These are phyloP conservation scores for Talaromyces pinophilus DNA, from an alignment of 2,329 filamentous ascomycete species.

Conservation along the genomic window DNA sequence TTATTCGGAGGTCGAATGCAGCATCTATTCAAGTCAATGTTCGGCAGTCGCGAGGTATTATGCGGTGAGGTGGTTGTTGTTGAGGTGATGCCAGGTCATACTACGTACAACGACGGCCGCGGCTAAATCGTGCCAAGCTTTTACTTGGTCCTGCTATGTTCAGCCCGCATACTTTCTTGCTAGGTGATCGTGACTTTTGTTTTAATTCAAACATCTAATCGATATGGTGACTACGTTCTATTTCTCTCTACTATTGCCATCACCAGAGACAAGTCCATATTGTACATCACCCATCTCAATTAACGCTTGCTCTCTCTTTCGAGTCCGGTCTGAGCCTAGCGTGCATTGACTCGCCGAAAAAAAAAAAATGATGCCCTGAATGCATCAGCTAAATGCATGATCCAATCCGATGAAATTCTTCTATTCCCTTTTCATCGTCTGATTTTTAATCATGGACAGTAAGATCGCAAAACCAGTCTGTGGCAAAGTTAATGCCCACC, in stretches of 20 bases:
- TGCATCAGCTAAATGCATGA: background rate
- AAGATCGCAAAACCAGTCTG: background rate
- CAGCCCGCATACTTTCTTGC: background rate
- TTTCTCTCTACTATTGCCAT: too few relatives aligned
- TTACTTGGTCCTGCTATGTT: background rate
- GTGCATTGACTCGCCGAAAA: background rate
- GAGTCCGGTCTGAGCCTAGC: constrained; percentile 2
- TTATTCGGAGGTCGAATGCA: background rate
- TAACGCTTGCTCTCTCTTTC: background rate
- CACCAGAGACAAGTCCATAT: too few relatives aligned
- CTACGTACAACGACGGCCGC: background rate
- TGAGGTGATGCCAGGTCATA: background rate
- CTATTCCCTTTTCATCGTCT: background rate
- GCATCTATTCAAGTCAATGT: background rate
- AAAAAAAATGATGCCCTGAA: background rate
- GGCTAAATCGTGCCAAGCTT: constrained; percentile 5
- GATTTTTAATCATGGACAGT: background rate
- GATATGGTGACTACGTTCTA: too few relatives aligned
- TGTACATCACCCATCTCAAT: background rate
- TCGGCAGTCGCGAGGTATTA: background rate
- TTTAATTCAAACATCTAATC: background rate
- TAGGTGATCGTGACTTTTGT: background rate
- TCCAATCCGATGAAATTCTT: background rate
- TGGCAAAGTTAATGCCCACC: background rate
- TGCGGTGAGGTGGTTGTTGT: background rate